These are phyloP conservation scores for Phalaenopsis aphrodite DNA, from an alignment of 106 monocot species.

Conservation along the genomic window DNA sequence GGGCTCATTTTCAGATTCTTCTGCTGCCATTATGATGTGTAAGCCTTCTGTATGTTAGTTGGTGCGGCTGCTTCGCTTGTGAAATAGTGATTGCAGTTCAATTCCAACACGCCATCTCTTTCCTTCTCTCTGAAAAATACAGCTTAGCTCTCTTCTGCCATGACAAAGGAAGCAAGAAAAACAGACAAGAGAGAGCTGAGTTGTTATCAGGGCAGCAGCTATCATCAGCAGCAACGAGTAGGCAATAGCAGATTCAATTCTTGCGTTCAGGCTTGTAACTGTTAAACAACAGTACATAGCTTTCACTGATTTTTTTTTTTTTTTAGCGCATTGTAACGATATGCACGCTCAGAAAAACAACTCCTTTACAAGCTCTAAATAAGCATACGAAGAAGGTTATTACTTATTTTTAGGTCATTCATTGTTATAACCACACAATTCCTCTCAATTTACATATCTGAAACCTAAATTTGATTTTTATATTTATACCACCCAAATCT, in stretches of 20 bases:
- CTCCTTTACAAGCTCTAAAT: too few relatives aligned
- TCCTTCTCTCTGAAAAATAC: neutral
- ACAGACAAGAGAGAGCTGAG: neutral
- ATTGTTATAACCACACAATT: too few relatives aligned
- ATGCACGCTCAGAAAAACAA: too few relatives aligned
- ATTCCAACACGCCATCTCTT: constrained; percentile 5
- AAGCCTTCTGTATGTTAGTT: neutral
- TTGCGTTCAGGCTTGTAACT: neutral
- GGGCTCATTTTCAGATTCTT: neutral
- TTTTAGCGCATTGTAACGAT: too few relatives aligned
- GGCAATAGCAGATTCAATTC: neutral
- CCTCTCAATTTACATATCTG: too few relatives aligned
- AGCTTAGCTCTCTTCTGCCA: neutral
- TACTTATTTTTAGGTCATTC: too few relatives aligned
- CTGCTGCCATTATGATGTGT: constrained; percentile 1
- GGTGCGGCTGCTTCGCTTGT: neutral
- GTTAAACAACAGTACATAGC: neutral
- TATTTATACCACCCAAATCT: too few relatives aligned
- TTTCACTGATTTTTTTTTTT: too few relatives aligned
- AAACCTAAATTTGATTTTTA: too few relatives aligned
- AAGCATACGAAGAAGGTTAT: too few relatives aligned
- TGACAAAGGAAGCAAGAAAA: neutral
- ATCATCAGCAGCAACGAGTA: neutral
- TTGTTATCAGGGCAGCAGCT: neutral
- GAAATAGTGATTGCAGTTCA: neutral